Conservation (phyloP, 352 stramenopile species). For the Phytophthora hibernalis region DNA sequence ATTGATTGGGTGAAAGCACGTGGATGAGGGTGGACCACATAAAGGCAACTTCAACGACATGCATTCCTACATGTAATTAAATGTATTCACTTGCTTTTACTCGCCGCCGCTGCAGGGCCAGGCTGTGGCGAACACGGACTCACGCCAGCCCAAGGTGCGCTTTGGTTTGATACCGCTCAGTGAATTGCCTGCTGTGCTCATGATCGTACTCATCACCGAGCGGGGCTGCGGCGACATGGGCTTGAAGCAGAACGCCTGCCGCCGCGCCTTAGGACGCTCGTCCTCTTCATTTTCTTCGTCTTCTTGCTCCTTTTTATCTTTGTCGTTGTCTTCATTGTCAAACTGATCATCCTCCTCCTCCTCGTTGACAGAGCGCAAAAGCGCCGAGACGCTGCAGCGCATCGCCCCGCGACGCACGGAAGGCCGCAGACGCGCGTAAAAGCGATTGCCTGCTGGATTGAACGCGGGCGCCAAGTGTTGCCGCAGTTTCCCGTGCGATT, state of each 20-base stretch:
- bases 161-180: conserved; percentile 23
- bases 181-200: conserved; percentile 14
- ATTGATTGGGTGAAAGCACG: conserved; percentile 19
- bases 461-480: conserved; percentile 43
- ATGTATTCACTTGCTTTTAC: not conserved
- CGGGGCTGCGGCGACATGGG: conserved; percentile 9
- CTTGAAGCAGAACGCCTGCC: conserved; percentile 35
- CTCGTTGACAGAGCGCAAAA: conserved; percentile 11
- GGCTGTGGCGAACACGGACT: conserved; percentile 23
- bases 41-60: conserved; percentile 32
- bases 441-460: conserved; percentile 62
- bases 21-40: conserved; percentile 5
- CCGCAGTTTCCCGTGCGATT: conserved; percentile 54
- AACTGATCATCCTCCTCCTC: conserved; percentile 11
- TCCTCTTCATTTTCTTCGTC: conserved; percentile 16
- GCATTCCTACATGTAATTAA: not conserved
- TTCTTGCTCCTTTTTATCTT: conserved; percentile 5
- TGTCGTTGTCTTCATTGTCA: conserved; percentile 6
- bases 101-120: conserved; percentile 12
- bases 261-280: conserved; percentile 17
- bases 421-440: conserved; percentile 53
- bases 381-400: conserved; percentile 34
- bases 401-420: conserved; percentile 40
- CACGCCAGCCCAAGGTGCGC: conserved; percentile 31
- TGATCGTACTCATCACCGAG: conserved; percentile 34